phyloP scores from a whole-genome alignment of 352 stramenopile genomes.

The Globisporangium spinosum region DNA sequence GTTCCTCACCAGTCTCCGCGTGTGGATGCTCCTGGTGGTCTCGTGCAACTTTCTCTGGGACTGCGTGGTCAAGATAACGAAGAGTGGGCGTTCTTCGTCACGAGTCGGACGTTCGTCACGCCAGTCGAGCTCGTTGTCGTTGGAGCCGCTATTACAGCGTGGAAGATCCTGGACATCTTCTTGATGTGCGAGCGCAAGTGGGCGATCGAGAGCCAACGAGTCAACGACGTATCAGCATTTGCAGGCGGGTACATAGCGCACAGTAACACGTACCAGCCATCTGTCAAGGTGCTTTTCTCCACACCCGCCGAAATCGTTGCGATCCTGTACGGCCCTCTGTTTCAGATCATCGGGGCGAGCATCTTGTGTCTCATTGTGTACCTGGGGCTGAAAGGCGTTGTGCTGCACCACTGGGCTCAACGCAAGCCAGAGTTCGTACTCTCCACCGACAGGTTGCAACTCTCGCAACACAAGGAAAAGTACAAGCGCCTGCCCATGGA shows the following conservation, averaged over 20 bases:
- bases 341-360: conserved; percentile 16
- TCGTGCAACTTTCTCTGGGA: conserved; percentile 33
- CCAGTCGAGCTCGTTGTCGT: conserved; percentile 27
- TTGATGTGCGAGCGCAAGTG: conserved; percentile 29
- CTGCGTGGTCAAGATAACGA: conserved; percentile 34
- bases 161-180: conserved; percentile 21
- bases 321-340: conserved; percentile 21
- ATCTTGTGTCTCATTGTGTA: conserved; percentile 15
- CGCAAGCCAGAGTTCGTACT: not conserved
- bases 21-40: conserved; percentile 38
- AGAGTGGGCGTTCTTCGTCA: conserved; percentile 30
- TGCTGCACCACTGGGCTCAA: not conserved
- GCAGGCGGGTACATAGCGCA: conserved; percentile 17
- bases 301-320: conserved; percentile 16
- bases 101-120: conserved; percentile 23
- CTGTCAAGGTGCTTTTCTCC: conserved; percentile 17
- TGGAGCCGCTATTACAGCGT: conserved; percentile 17
- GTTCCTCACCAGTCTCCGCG: conserved; percentile 35
- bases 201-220: conserved; percentile 26
- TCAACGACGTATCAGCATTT: conserved; percentile 22
- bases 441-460: not conserved
- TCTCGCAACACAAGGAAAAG: not conserved
- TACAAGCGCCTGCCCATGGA: conserved; percentile 53
- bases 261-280: conserved; percentile 28
- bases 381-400: conserved; percentile 12